These are phyloP conservation scores for Pseudozyma flocculosa DNA, from an alignment of 1,284 basidiomycete genomes.

Conservation along the genomic window DNA sequence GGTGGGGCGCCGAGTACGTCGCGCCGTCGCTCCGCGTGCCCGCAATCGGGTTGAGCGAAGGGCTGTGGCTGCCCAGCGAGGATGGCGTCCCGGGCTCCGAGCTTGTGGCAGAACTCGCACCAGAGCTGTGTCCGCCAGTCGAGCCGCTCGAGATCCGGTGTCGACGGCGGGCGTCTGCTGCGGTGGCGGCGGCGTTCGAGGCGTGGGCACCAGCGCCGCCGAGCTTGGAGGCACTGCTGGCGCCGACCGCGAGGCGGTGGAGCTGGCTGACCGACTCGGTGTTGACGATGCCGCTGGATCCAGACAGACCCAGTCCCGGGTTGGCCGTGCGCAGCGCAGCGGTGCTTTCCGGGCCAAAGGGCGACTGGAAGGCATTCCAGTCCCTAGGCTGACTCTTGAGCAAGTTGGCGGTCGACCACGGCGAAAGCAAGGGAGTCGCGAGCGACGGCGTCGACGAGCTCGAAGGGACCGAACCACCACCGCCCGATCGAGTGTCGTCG, in stretches of 20 bases:
- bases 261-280: background rate
- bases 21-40: background rate
- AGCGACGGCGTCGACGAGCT: slow-evolving; percentile 27
- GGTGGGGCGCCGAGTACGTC: background rate
- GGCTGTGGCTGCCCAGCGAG: slow-evolving; percentile 18
- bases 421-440: slow-evolving; percentile 30
- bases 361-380: slow-evolving; percentile 39
- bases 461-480: slow-evolving; percentile 23
- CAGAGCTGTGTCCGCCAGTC: slow-evolving; percentile 23
- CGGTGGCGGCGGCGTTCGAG: too few relatives aligned
- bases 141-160: background rate
- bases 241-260: slow-evolving; percentile 3
- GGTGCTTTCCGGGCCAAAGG: slow-evolving; percentile 26
- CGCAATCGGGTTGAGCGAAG: slow-evolving; percentile 18
- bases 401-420: slow-evolving; percentile 18
- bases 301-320: too few relatives aligned
- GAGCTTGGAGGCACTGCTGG: background rate
- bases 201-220: too few relatives aligned
- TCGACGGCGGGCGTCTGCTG: background rate
- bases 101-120: slow-evolving; percentile 39
- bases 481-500: slow-evolving; percentile 21
- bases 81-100: slow-evolving; percentile 49
- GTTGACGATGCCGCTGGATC: background rate
- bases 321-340: slow-evolving; percentile 9
- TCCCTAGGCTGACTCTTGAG: slow-evolving; percentile 7